phyloP scores from a whole-genome alignment of 2,329 filamentous ascomycete genomes.

The Chaetomium olivaceum region DNA sequence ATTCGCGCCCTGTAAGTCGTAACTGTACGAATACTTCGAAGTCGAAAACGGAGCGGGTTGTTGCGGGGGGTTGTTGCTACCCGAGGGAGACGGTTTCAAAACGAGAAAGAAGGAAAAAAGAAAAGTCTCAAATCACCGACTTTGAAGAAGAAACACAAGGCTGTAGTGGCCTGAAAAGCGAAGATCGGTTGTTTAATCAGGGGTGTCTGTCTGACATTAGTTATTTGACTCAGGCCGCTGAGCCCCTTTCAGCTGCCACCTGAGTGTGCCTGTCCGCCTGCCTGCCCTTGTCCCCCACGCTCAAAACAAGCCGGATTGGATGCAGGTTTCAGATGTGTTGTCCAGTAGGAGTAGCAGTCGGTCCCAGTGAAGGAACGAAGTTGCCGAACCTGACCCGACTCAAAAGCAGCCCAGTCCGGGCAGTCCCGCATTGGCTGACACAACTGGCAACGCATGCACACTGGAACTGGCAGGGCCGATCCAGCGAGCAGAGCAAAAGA shows the following conservation, averaged over 20 bases:
- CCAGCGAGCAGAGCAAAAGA: neutral
- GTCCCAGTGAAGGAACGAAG: neutral
- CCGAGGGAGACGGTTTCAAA: neutral
- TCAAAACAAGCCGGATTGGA: slow-evolving; percentile 5
- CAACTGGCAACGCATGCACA: no score
- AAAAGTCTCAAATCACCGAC: neutral
- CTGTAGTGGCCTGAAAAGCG: neutral
- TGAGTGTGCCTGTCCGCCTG: no score
- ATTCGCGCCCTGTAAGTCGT: neutral
- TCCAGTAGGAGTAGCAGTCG: neutral
- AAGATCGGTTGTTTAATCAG: neutral
- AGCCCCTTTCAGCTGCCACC: neutral
- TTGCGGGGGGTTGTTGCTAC: neutral
- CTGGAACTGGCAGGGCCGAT: slow-evolving; percentile 4
- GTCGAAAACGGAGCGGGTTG: neutral
- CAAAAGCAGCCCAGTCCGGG: no score
- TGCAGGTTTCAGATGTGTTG: slow-evolving; percentile 15
- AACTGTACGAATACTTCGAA: no score
- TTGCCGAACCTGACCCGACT: neutral
- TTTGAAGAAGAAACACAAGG: neutral
- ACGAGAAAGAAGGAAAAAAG: neutral
- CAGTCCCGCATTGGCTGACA: neutral
- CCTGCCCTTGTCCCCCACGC: slow-evolving; percentile 13
- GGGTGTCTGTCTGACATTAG: slow-evolving; percentile 4
- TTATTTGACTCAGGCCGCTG: slow-evolving; percentile 16